These are phyloP conservation scores for Angophora floribunda DNA, from an alignment of 345 rosid species.

Conservation along the genomic window DNA sequence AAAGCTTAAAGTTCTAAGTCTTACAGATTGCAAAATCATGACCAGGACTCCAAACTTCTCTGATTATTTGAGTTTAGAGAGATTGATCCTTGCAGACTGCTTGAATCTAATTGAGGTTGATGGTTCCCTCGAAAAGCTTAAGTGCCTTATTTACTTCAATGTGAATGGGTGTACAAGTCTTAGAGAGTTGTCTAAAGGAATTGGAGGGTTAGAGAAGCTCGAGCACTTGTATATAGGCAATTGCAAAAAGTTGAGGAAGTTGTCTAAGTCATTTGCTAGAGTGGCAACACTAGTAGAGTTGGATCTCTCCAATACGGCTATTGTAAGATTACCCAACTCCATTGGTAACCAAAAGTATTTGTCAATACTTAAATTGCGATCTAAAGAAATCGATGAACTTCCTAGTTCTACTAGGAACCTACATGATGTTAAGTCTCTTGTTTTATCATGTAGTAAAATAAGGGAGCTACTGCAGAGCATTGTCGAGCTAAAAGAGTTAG, in stretches of 20 bases:
- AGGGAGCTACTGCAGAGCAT: too few relatives aligned
- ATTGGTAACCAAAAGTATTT: neutral
- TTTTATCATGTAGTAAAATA: too few relatives aligned
- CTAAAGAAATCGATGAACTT: too few relatives aligned
- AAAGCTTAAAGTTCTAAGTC: conserved; percentile 17
- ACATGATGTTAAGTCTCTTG: too few relatives aligned
- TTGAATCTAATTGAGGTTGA: conserved; percentile 1
- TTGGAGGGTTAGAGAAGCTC: neutral
- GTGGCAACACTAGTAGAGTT: neutral
- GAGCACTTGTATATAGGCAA: neutral
- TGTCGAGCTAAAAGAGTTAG: too few relatives aligned
- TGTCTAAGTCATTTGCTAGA: neutral
- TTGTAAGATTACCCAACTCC: neutral
- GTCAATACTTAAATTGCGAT: too few relatives aligned
- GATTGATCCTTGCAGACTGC: conserved; percentile 7
- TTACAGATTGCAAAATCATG: conserved; percentile 2
- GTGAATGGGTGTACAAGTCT: too few relatives aligned
- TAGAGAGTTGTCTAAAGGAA: too few relatives aligned
- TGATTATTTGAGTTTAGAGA: conserved; percentile 4
- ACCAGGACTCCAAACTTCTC: conserved; percentile 1
- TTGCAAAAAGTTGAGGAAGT: too few relatives aligned
- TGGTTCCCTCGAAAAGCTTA: conserved; percentile 8
- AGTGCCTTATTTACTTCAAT: neutral
- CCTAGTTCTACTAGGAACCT: too few relatives aligned
- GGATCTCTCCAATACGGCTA: neutral